Percentiles rank a stretch among this genome's conserved stretches.
These are phyloP conservation scores for Suhomyces choctaworum DNA, from an alignment of 1,139 yeast genomes.

Conservation along the genomic window DNA sequence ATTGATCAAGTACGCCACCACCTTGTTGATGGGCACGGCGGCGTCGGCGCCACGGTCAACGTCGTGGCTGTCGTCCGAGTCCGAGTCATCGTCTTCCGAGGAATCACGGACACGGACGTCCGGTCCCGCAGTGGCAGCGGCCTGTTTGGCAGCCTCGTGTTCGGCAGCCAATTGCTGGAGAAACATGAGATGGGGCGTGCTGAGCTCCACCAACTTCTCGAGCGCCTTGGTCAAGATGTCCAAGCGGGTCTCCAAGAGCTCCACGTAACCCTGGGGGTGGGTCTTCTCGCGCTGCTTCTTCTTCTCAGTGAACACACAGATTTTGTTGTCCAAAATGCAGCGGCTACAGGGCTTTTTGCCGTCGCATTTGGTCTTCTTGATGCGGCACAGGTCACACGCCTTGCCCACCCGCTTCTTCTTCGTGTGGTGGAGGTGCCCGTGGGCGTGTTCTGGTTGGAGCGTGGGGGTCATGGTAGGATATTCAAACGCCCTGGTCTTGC, in stretches of 20 bases:
- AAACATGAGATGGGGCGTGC: constrained; percentile 39
- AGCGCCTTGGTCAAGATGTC: constrained; percentile 61
- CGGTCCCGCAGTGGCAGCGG: neutral
- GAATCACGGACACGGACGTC: constrained; percentile 1
- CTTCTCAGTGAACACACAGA: constrained; percentile 74
- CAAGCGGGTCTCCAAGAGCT: constrained; percentile 65
- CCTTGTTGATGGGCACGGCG: constrained; percentile 50
- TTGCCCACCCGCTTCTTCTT: constrained; percentile 74
- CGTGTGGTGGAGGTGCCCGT: constrained; percentile 11
- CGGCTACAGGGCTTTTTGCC: constrained; percentile 76
- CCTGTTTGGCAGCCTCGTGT: constrained; percentile 8
- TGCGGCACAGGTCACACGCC: constrained; percentile 79
- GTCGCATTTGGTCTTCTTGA: constrained; percentile 75
- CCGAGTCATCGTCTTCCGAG: constrained; percentile 10
- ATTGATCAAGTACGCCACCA: constrained; percentile 44
- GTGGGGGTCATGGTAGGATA: neutral
- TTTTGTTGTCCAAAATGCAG: constrained; percentile 67
- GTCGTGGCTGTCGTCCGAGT: constrained; percentile 7
- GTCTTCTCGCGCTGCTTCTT: constrained; percentile 59
- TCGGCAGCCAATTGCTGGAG: constrained; percentile 23
- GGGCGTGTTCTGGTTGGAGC: neutral
- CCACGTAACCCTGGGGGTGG: constrained; percentile 69
- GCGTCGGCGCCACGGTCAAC: constrained; percentile 9
- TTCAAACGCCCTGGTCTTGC: too few relatives aligned
- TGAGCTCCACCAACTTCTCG: constrained; percentile 38